Evolutionary conservation across 2,329 filamentous ascomycete genomes (phyloP).

Genomic region (Xylariales sp.): DNA sequence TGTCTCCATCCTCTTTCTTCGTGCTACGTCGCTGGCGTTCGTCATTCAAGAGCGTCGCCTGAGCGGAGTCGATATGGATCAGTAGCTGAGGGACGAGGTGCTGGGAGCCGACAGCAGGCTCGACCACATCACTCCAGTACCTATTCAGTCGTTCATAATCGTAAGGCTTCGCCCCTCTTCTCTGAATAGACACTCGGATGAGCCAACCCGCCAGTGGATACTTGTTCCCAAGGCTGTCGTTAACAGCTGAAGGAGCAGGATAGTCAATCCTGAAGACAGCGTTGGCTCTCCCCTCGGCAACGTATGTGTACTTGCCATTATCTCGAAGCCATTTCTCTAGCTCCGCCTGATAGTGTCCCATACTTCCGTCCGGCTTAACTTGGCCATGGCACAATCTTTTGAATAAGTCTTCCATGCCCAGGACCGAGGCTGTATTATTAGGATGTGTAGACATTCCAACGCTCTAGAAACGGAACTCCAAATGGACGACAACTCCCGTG

Average conservation of each 20-base stretch:
- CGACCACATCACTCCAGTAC: constrained; percentile 53
- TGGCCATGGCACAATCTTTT: too few species aligned
- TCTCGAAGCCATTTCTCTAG: too few species aligned
- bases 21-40: constrained; percentile 34
- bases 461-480: too few species aligned
- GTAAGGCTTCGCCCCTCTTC: constrained; percentile 40
- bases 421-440: too few species aligned
- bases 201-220: constrained; percentile 38
- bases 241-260: too few species aligned
- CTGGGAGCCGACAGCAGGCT: constrained; percentile 32
- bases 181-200: constrained; percentile 57
- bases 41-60: constrained; percentile 53
- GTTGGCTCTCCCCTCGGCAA: constrained; percentile 73
- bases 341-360: constrained; percentile 9
- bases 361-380: too few species aligned
- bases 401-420: too few species aligned
- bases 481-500: too few species aligned
- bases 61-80: constrained; percentile 15
- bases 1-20: constrained; percentile 7
- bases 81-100: constrained; percentile 26
- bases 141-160: constrained; percentile 33
- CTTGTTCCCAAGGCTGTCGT: too few species aligned
- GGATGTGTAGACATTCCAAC: too few species aligned
- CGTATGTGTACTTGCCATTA: constrained; percentile 27
- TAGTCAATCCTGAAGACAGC: constrained; percentile 68